Evolutionary conservation across 2,329 filamentous ascomycete species (phyloP).

Genomic region (Trichophyton benhamiae): DNA sequence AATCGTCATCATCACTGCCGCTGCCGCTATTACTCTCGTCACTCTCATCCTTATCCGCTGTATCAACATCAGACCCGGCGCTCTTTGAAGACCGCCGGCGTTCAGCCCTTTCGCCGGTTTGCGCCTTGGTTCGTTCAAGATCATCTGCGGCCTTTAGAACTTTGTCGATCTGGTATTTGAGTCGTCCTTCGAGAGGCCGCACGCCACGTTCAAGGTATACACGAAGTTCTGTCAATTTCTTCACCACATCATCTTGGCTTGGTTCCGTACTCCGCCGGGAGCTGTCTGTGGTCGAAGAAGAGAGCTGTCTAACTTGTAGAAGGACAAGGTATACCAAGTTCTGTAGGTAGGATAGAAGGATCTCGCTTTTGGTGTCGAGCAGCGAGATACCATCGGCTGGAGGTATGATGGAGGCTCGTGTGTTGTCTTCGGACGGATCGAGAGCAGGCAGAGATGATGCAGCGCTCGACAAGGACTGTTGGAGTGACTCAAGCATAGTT

Average conservation of each 20-base stretch:
- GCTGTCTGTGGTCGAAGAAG: constrained; percentile 16
- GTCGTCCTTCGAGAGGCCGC: constrained; percentile 71
- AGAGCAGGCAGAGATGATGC: constrained; percentile 24
- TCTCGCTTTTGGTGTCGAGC: constrained; percentile 89
- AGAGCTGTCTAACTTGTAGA: constrained; percentile 57
- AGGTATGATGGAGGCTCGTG: constrained; percentile 59
- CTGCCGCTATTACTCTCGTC: constrained; percentile 18
- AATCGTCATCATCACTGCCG: constrained; percentile 12
- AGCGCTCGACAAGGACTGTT: constrained; percentile 24
- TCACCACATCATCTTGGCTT: constrained; percentile 47
- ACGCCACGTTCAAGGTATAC: constrained; percentile 89
- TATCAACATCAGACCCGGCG: constrained; percentile 6
- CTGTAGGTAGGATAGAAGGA: constrained; percentile 92
- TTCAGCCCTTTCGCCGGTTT: constrained; percentile 9
- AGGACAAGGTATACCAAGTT: constrained; percentile 82
- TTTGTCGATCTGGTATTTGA: constrained; percentile 94
- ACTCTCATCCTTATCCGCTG: constrained; percentile 19
- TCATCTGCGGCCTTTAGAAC: constrained; percentile 72
- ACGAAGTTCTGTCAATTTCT: constrained; percentile 82
- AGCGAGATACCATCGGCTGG: constrained; percentile 82
- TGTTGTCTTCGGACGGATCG: constrained; percentile 24
- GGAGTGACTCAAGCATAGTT: constrained; percentile 24
- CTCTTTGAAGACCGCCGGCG: constrained; percentile 20
- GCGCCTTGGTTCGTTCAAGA: constrained; percentile 21
- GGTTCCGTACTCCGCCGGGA: constrained; percentile 23